phyloP scores from a whole-genome alignment of 768 basidiomycete species.

The Rhodotorula babjevae region DNA sequence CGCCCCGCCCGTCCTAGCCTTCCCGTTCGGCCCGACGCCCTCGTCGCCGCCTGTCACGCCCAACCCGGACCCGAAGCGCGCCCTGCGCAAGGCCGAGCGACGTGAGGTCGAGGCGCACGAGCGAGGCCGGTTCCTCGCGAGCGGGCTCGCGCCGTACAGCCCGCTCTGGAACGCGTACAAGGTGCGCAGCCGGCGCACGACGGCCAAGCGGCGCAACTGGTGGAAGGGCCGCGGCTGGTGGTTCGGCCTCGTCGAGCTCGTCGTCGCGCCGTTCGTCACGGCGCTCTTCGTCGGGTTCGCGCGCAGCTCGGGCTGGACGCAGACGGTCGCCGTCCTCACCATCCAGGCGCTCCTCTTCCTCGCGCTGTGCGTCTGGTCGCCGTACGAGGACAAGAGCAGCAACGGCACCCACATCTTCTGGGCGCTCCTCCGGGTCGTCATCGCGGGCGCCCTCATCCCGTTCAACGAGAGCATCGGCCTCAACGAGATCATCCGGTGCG shows the following conservation, averaged over 20 bases:
- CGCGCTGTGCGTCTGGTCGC: slow-evolving; percentile 26
- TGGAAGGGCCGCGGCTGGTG: slow-evolving; percentile 47
- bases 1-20: slow-evolving; percentile 38
- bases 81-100: slow-evolving; percentile 55
- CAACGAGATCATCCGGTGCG: slow-evolving; percentile 36
- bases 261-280: slow-evolving; percentile 61
- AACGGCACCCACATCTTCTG: slow-evolving; percentile 30
- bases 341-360: slow-evolving; percentile 31
- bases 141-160: slow-evolving; percentile 59
- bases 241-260: slow-evolving; percentile 57
- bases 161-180: slow-evolving; percentile 38
- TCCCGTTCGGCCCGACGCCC: neutral
- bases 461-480: slow-evolving; percentile 30
- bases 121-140: slow-evolving; percentile 53
- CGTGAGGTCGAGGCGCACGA: slow-evolving; percentile 52
- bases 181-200: slow-evolving; percentile 6
- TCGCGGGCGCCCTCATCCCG: slow-evolving; percentile 30
- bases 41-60: neutral
- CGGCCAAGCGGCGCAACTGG: slow-evolving; percentile 15
- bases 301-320: slow-evolving; percentile 28
- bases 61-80: slow-evolving; percentile 34
- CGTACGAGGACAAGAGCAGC: slow-evolving; percentile 32
- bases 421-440: slow-evolving; percentile 22
- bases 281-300: slow-evolving; percentile 60
- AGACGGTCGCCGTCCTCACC: slow-evolving; percentile 27